Base-by-base conservation (phyloP, 108 stramenopile species). In the Nitzschia sp. region DNA sequence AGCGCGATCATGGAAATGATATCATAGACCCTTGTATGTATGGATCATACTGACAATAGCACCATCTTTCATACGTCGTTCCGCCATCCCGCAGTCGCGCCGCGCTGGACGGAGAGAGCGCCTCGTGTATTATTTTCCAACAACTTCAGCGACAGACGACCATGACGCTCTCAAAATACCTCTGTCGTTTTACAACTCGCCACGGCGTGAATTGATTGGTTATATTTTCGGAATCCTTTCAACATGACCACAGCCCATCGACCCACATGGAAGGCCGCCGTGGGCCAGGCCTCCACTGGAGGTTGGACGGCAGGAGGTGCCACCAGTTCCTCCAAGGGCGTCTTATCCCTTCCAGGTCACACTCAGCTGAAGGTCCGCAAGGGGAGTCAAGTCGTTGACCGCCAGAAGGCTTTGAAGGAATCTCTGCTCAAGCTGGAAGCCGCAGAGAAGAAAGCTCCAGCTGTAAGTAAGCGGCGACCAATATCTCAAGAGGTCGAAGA, bases 181-280 rank as follows among this genome's bases (percentile, higher is more conserved):
- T n/a, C n/a, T n/a, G n/a, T n/a, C n/a, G n/a, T n/a, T n/a, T n/a
- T n/a, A n/a, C n/a, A n/a, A n/a, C n/a, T n/a, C n/a, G n/a, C n/a
- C n/a, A n/a, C n/a, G n/a, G n/a, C n/a, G n/a, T n/a, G n/a, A n/a
- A n/a, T n/a, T n/a, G n/a, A n/a, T n/a, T n/a, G n/a, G n/a, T n/a
- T n/a, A n/a, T n/a, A n/a, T n/a, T n/a, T n/a, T n/a, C n/a, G n/a
- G n/a, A n/a, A n/a, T n/a, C n/a, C n/a, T n/a, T n/a, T n/a, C n/a
- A n/a, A n/a, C n/a, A 94, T 96, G 93, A 92, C 93, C 27, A 94
- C 93, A 26, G 93, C 94, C 70, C 96, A 97, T 75, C 71, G 94
- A 59, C 94, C 96, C 57, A 95, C 94, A 8, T 95, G 92, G 92
- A 97, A 95, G 76, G 90, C 96, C 24, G 96, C 96, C 42, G 92